Evolutionary conservation across 345 rosid species (phyloP).

Genomic region (Eucalyptus sp.): DNA sequence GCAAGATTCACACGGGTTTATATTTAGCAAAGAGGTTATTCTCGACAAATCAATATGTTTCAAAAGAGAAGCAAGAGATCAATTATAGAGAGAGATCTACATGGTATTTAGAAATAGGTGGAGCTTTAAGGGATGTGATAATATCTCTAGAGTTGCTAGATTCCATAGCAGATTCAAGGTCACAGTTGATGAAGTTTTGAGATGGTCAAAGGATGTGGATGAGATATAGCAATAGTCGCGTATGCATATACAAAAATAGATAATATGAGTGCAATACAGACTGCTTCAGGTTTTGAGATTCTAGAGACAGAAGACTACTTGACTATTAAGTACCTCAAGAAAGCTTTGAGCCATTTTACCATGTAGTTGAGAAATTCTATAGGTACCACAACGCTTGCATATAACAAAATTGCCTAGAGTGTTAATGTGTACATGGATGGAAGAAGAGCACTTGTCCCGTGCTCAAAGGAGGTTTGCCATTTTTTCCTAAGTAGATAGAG

Average conservation of each 20-base stretch:
- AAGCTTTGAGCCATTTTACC: background rate
- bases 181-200: background rate
- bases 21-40: background rate
- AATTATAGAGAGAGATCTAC: background rate
- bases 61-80: background rate
- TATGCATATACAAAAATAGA: background rate
- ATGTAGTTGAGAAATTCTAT: background rate
- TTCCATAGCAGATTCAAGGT: background rate
- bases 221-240: rapidly evolving
- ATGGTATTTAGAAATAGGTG: background rate
- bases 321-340: background rate
- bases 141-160: background rate
- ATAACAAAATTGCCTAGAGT: background rate
- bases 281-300: background rate
- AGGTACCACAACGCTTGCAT: background rate
- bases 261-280: background rate
- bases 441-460: background rate
- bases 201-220: background rate
- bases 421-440: background rate
- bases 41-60: rapidly evolving
- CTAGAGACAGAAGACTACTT: background rate
- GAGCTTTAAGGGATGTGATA: background rate
- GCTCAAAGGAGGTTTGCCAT: background rate
- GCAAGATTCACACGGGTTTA: rapidly evolving
- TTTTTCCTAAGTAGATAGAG: background rate